phyloP scores from a whole-genome alignment of 2,329 filamentous ascomycete species.

The Chaetomiaceae sp. region DNA sequence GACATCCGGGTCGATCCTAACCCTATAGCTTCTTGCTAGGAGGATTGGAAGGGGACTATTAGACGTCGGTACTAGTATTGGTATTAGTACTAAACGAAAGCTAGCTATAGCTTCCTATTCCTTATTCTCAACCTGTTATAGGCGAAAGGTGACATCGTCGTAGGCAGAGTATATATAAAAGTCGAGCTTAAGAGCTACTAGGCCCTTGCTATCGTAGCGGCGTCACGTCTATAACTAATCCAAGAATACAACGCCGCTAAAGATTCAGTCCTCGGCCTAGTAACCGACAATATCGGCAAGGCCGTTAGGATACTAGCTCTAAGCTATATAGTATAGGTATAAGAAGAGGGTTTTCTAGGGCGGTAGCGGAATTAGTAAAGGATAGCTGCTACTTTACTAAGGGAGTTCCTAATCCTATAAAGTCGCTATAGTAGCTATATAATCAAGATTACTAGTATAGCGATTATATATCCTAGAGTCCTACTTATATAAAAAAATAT shows the following conservation, averaged over 20 bases:
- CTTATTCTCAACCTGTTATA: constrained; percentile 3
- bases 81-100: neutral
- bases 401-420: neutral
- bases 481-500: neutral
- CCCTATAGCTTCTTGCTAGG: neutral
- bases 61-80: neutral
- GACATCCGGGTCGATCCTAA: neutral
- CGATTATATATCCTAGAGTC: neutral
- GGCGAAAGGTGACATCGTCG: neutral
- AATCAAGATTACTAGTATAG: neutral
- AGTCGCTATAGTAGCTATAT: neutral
- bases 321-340: neutral
- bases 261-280: constrained; percentile 8
- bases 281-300: constrained; percentile 4
- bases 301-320: neutral
- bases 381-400: neutral
- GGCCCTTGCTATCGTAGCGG: neutral
- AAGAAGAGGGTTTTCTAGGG: neutral
- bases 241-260: constrained; percentile 1
- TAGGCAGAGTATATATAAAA: constrained; percentile 1
- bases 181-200: neutral
- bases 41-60: neutral
- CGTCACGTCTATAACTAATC: neutral
- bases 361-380: neutral
- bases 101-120: neutral